Conservation (phyloP, 768 basidiomycete genomes). For the Kwoniella botswanensis region DNA sequence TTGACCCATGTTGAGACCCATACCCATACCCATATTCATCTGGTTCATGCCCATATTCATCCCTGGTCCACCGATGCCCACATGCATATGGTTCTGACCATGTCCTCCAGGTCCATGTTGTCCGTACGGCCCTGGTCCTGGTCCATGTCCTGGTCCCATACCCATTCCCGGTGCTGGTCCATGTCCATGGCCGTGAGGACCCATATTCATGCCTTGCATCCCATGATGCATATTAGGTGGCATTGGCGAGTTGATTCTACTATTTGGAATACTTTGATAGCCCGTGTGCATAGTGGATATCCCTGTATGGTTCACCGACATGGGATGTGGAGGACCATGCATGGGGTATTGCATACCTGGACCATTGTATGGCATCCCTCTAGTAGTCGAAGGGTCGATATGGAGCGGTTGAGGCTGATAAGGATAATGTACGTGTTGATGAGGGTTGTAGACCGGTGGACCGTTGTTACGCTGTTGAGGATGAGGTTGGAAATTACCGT, state of each 20-base stretch:
- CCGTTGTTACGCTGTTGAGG: constrained; percentile 29
- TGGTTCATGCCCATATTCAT: constrained; percentile 18
- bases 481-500: constrained; percentile 23
- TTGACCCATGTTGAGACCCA: constrained; percentile 41
- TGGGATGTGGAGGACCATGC: constrained; percentile 29
- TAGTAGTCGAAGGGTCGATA: constrained; percentile 35
- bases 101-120: constrained; percentile 16
- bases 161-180: constrained; percentile 15
- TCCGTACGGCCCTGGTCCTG: constrained; percentile 12
- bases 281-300: constrained; percentile 37
- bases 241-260: constrained; percentile 28
- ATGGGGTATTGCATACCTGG: constrained; percentile 39
- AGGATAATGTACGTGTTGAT: constrained; percentile 51
- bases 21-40: constrained; percentile 61
- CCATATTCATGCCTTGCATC: constrained; percentile 34
- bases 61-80: constrained; percentile 27
- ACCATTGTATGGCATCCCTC: constrained; percentile 43
- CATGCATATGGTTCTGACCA: constrained; percentile 42
- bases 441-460: constrained; percentile 43
- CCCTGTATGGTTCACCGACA: constrained; percentile 44
- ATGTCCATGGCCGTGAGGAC: constrained; percentile 17
- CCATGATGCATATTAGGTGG: constrained; percentile 25
- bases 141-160: constrained; percentile 19
- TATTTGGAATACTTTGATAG: constrained; percentile 24
- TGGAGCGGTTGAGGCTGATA: constrained; percentile 47